Evolutionary conservation across 2,329 filamentous ascomycete species (phyloP).

Genomic region (Metarhizium brunneum): DNA sequence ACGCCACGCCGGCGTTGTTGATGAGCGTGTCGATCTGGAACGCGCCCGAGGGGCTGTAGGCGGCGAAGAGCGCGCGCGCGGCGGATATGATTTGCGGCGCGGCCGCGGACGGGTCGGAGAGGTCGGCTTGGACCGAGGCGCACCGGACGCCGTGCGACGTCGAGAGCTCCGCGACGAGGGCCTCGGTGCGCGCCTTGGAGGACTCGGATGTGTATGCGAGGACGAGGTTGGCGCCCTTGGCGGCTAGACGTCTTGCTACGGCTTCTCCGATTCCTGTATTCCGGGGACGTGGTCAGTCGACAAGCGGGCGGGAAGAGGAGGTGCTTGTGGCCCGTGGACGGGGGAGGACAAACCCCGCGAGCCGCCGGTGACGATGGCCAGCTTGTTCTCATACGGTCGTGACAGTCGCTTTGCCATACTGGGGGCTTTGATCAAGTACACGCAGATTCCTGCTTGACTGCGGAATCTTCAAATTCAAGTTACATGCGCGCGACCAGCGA

Average conservation of each 20-base stretch:
- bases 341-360: constrained; percentile 19
- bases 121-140: constrained; percentile 19
- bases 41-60: constrained; percentile 11
- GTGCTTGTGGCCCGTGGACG: background rate
- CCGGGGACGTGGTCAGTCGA: too few relatives aligned
- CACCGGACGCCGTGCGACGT: constrained; percentile 29
- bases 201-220: constrained; percentile 51
- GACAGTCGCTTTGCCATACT: background rate
- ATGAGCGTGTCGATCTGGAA: constrained; percentile 65
- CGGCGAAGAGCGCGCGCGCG: constrained; percentile 17
- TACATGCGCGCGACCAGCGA: too few relatives aligned
- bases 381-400: constrained; percentile 22
- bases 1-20: constrained; percentile 72
- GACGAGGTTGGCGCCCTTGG: constrained; percentile 50
- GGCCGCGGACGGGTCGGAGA: constrained; percentile 16
- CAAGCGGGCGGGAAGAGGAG: too few relatives aligned
- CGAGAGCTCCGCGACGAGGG: constrained; percentile 37
- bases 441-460: background rate
- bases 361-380: constrained; percentile 24
- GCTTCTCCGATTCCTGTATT: constrained; percentile 42
- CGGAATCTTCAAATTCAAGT: too few relatives aligned
- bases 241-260: constrained; percentile 46
- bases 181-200: constrained; percentile 36
- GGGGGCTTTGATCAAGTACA: background rate
- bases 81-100: constrained; percentile 19